phyloP scores from a whole-genome alignment of 768 basidiomycete species.

The Auricularia auricula-judae region DNA sequence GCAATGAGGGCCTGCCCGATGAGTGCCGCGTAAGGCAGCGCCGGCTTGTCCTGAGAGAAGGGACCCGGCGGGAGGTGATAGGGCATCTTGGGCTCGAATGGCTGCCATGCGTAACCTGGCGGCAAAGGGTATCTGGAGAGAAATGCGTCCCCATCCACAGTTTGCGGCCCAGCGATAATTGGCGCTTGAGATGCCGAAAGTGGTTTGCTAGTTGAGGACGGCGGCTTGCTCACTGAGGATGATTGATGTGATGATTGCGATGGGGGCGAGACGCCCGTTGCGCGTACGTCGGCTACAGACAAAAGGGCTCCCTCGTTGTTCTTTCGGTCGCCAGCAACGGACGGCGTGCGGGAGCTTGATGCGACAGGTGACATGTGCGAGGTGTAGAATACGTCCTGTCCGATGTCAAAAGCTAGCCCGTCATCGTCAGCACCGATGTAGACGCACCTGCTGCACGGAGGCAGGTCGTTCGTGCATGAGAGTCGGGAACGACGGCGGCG shows the following conservation, averaged over 20 bases:
- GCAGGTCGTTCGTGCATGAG: not conserved
- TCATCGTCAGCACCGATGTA: not conserved
- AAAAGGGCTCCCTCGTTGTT: not conserved
- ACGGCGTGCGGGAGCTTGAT: not conserved
- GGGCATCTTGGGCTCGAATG: conserved; percentile 31
- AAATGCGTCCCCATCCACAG: not conserved
- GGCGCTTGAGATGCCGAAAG: no score
- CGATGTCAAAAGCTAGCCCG: no score
- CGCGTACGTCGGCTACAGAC: not conserved
- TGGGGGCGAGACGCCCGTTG: not conserved
- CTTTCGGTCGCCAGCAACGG: not conserved
- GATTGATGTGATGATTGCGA: not conserved
- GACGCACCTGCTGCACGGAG: not conserved
- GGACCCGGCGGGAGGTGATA: conserved; percentile 78
- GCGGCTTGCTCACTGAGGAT: not conserved
- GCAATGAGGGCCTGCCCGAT: conserved; percentile 92
- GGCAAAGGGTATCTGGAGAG: not conserved
- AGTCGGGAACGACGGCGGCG: not conserved
- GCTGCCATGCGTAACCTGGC: not conserved
- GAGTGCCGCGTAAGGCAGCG: conserved; percentile 86
- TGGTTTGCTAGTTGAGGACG: no score
- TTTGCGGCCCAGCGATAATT: no score
- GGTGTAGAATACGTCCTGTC: no score
- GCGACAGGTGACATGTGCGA: no score
- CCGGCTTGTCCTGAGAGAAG: conserved; percentile 69